These are phyloP conservation scores for Globisporangium nodosum DNA, from an alignment of 352 stramenopile genomes.

Conservation along the genomic window DNA sequence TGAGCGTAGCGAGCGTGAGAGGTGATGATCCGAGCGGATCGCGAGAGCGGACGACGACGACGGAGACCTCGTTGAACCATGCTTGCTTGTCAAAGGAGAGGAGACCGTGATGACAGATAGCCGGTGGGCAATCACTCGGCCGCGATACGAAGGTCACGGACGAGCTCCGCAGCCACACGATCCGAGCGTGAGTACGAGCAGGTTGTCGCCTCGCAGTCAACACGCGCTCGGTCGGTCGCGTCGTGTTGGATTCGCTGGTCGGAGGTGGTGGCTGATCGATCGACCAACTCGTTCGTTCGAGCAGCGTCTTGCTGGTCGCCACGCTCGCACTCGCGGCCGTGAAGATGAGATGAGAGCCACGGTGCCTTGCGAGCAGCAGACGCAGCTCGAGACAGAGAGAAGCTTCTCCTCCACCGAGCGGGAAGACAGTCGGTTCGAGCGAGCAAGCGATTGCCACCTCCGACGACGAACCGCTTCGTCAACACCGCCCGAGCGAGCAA, in stretches of 20 bases:
- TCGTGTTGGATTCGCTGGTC: not conserved
- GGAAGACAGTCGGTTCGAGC: not conserved
- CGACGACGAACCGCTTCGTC: too few species aligned
- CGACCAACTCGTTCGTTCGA: not conserved
- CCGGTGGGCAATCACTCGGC: not conserved
- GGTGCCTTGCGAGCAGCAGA: too few species aligned
- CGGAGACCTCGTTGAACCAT: not conserved
- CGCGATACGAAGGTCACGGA: not conserved
- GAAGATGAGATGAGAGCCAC: too few species aligned
- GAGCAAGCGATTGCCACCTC: too few species aligned
- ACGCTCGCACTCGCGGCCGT: too few species aligned
- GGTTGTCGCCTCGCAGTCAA: not conserved
- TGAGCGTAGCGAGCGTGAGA: not conserved
- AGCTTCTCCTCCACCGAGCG: too few species aligned
- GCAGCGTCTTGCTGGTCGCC: not conserved
- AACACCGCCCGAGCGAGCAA: not conserved
- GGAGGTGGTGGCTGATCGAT: not conserved
- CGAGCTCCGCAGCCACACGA: not conserved
- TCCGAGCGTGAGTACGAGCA: too few species aligned
- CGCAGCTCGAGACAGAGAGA: too few species aligned
- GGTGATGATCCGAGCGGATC: not conserved
- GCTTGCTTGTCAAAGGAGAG: not conserved
- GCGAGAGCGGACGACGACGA: too few species aligned
- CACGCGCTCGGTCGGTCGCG: not conserved
- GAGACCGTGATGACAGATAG: not conserved